Percentiles rank a stretch among this genome's conserved stretches.
Evolutionary conservation across 768 basidiomycete species (phyloP).

Genomic region (Pholiota microspora): DNA sequence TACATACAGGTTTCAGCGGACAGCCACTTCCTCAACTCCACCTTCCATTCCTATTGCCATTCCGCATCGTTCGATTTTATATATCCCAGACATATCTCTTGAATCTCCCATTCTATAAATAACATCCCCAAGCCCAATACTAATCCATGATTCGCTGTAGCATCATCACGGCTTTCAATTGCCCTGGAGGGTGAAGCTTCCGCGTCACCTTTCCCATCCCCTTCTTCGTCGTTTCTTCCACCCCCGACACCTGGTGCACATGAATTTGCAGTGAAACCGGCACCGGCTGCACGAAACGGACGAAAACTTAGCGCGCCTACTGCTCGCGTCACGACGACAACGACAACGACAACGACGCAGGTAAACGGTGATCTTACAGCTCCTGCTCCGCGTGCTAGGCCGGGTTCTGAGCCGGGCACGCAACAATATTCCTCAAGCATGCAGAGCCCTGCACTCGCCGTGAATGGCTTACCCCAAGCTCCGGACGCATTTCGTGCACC

Average conservation of each 20-base stretch:
- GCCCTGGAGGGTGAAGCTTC: conserved; percentile 40
- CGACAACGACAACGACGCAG: not conserved
- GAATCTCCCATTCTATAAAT: too few species aligned
- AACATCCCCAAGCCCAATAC: too few species aligned
- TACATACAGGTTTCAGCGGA: too few species aligned
- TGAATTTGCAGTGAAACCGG: conserved; percentile 59
- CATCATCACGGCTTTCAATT: conserved; percentile 31
- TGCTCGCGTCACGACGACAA: not conserved
- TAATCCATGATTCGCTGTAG: not conserved
- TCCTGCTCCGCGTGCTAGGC: not conserved
- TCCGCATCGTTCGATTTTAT: not conserved
- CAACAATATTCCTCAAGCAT: not conserved
- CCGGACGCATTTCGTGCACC: not conserved
- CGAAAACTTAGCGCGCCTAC: conserved; percentile 15
- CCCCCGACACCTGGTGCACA: conserved; percentile 66
- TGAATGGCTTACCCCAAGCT: not conserved
- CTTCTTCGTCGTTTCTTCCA: conserved; percentile 65
- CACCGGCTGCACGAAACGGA: conserved; percentile 28
- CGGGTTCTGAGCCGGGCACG: not conserved
- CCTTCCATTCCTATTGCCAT: not conserved
- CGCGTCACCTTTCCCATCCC: conserved; percentile 54
- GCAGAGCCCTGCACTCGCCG: not conserved
- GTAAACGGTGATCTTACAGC: too few species aligned
- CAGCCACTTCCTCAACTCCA: too few species aligned
- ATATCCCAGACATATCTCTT: too few species aligned